Evolutionary conservation across 345 rosid species (phyloP).

Genomic region (Eucalyptus urophylla): DNA sequence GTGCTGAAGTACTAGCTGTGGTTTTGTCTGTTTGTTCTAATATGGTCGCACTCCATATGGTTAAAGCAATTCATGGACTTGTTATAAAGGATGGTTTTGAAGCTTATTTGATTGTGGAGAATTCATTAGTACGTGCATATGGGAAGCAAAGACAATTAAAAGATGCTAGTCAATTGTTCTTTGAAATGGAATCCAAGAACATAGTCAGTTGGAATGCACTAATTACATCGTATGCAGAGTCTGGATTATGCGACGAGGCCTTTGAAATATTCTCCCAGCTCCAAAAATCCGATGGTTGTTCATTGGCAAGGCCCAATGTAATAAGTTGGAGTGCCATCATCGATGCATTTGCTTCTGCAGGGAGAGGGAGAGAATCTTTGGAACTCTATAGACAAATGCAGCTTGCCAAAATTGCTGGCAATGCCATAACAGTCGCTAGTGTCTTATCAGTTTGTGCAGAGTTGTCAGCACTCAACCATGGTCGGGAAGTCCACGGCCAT

Average conservation of each 20-base stretch:
- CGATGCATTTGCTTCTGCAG: conserved; percentile 47
- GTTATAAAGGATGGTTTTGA: conserved; percentile 50
- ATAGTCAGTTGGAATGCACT: conserved; percentile 68
- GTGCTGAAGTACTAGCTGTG: conserved; percentile 58
- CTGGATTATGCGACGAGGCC: conserved; percentile 52
- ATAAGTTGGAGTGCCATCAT: conserved; percentile 71
- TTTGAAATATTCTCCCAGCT: conserved; percentile 37
- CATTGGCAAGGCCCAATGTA: conserved; percentile 36
- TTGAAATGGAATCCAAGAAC: conserved; percentile 29
- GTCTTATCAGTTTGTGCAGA: conserved; percentile 65
- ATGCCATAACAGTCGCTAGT: conserved; percentile 52
- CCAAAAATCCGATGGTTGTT: conserved; percentile 10
- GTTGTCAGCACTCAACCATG: conserved; percentile 39
- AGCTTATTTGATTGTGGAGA: conserved; percentile 35
- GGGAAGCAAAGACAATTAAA: conserved; percentile 42
- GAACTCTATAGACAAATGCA: background rate
- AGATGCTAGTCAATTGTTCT: conserved; percentile 29
- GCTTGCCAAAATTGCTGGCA: conserved; percentile 25
- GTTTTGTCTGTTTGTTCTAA: conserved; percentile 53
- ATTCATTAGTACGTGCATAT: conserved; percentile 41
- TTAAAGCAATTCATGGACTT: conserved; percentile 43
- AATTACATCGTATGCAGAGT: conserved; percentile 53
- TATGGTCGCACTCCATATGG: conserved; percentile 8
- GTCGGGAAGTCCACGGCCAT: conserved; percentile 61
- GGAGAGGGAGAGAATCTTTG: conserved; percentile 1